Conservation (phyloP, 2,329 filamentous ascomycete genomes). For the Colletotrichum higginsianum region DNA sequence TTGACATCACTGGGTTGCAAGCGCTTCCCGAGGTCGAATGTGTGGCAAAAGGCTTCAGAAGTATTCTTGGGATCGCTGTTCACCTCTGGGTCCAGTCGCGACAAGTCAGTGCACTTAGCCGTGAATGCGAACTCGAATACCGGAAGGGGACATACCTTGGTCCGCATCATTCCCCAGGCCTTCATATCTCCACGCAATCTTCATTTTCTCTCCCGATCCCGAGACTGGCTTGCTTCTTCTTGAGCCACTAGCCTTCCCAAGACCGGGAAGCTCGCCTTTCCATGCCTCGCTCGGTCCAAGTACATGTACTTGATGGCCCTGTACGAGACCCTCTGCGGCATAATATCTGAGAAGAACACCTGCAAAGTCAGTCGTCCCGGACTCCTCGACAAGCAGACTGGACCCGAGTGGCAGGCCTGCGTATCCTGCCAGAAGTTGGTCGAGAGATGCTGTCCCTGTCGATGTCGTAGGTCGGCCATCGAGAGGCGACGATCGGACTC, state of each 20-base stretch:
- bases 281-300: slow-evolving; percentile 85
- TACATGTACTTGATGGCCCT: slow-evolving; percentile 90
- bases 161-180: slow-evolving; percentile 64
- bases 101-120: neutral
- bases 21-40: slow-evolving; percentile 79
- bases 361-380: slow-evolving; percentile 93
- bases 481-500: slow-evolving; percentile 86
- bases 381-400: slow-evolving; percentile 86
- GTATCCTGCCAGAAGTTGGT: slow-evolving; percentile 88
- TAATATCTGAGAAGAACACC: slow-evolving; percentile 89
- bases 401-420: slow-evolving; percentile 86
- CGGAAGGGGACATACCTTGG: slow-evolving; percentile 40
- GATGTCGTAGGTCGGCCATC: slow-evolving; percentile 92
- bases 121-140: neutral
- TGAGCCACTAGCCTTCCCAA: slow-evolving; percentile 64
- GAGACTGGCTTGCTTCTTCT: slow-evolving; percentile 56
- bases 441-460: slow-evolving; percentile 89
- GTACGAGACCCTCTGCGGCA: slow-evolving; percentile 91
- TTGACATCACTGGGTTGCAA: slow-evolving; percentile 66
- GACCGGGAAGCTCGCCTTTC: slow-evolving; percentile 86
- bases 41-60: slow-evolving; percentile 74
- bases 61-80: slow-evolving; percentile 40
- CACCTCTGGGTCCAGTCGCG: slow-evolving; percentile 6
- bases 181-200: slow-evolving; percentile 99
- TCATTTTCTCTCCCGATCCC: slow-evolving; percentile 83